These are phyloP conservation scores for Blepharisma japonicum DNA, from an alignment of 73 alveolate genomes.

Conservation along the genomic window DNA sequence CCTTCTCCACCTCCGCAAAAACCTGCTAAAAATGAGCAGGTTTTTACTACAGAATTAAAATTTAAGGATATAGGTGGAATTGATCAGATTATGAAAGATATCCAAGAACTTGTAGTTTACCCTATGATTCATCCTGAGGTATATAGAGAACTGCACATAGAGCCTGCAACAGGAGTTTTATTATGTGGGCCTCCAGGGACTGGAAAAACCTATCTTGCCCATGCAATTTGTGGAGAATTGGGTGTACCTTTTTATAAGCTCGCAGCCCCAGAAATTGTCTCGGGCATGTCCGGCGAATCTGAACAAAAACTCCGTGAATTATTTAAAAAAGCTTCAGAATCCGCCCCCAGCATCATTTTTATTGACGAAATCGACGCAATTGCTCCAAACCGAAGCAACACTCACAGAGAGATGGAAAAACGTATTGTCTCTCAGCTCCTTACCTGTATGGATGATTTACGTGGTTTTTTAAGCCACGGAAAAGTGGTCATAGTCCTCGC, in stretches of 20 bases:
- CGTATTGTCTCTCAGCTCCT: slow-evolving; percentile 96
- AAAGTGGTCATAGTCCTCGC: slow-evolving; percentile 84
- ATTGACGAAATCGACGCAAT: slow-evolving; percentile 99
- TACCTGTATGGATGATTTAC: slow-evolving; percentile 95
- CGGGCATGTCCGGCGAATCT: slow-evolving; percentile 94
- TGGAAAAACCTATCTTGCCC: slow-evolving; percentile 94
- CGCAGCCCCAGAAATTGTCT: slow-evolving; percentile 96
- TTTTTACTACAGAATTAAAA: too few relatives aligned
- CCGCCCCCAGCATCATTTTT: slow-evolving; percentile 95
- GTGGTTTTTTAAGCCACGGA: slow-evolving; percentile 56
- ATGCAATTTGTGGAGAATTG: slow-evolving; percentile 83
- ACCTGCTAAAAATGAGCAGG: too few relatives aligned
- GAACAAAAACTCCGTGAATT: slow-evolving; percentile 92
- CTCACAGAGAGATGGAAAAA: slow-evolving; percentile 97
- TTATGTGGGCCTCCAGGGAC: slow-evolving; percentile 97
- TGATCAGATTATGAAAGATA: slow-evolving; percentile 61
- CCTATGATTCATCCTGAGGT: slow-evolving; percentile 85
- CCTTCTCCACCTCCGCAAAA: too few relatives aligned
- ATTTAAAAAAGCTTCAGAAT: slow-evolving; percentile 86
- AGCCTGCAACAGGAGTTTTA: slow-evolving; percentile 95
- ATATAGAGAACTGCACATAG: slow-evolving; percentile 77
- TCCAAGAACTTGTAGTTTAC: slow-evolving; percentile 77
- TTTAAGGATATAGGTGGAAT: slow-evolving; percentile 63
- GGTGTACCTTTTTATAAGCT: slow-evolving; percentile 85
- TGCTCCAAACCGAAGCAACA: slow-evolving; percentile 97